Evolutionary conservation across 1,139 yeast genomes (phyloP), one percentile per base, ranked within the genome.

Genomic region (Yamadazyma triangularis): DNA sequence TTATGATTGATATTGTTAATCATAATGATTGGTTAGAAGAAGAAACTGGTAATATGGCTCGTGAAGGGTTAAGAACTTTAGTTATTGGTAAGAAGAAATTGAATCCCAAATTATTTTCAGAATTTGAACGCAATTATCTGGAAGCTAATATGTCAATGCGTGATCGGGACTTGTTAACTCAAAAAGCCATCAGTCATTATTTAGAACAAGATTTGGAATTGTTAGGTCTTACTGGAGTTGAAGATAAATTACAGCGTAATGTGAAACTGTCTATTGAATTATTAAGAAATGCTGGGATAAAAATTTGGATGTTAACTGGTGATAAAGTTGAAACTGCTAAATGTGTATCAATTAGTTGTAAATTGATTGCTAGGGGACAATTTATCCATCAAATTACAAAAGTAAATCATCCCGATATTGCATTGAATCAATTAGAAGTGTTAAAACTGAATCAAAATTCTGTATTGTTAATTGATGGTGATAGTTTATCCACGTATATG

Each of bases 301-400:
- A 87, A 50, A 91, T 93, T 31, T 93, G 99, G 99, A 93, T 93
- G 98, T 66, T 93, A 30, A 93, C 99, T 0, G 99, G 99, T 42
- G 99, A 93, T 54, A 93, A 93, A 55, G 97, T 91, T 7, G 99
- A 93, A 58, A 93, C 99, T 0, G 98, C 98, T 1, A 77, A 87
- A 40, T 91, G 98, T 70, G 96, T 93, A 23, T 88, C 97, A 15
- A 85, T 93, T 12, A 85, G 95, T 53, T 93, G 97, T 15, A 80
- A 89, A 50, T 73, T 93, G 34, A 91, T 93, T 27, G 73, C 95
- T 3, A 75, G 97, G 40, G 97, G 98, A 4, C 98, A 91, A 56
- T 84, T 81, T 48, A 88, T 93, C 16, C 96, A 89, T 50, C 80
- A 88, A 4, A 73, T 93, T 18, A 83, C 95, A 8, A 83, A 79